phyloP scores from a whole-genome alignment of 345 rosid genomes.

The Lumnitzera littorea region DNA sequence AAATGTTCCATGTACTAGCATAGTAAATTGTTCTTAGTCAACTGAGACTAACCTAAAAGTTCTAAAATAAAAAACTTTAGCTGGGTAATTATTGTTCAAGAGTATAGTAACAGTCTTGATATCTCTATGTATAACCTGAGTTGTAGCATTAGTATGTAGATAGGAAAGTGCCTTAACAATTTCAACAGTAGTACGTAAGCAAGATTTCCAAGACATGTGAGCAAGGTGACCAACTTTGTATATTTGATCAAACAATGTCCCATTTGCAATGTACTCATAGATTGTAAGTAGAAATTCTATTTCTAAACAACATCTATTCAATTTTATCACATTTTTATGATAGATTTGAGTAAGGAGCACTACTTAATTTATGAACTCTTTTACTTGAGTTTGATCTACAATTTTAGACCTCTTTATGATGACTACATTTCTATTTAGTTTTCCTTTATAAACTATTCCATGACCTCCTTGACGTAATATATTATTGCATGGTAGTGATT shows the following conservation, averaged over 20 bases:
- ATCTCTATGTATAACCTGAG: slow-evolving; percentile 29
- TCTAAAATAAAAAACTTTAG: slow-evolving; percentile 40
- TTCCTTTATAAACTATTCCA: too few relatives aligned
- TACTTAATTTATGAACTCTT: too few relatives aligned
- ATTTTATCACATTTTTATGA: slow-evolving; percentile 33
- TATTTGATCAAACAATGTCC: slow-evolving; percentile 31
- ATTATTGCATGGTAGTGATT: slow-evolving; percentile 22
- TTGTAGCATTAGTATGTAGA: slow-evolving; percentile 20
- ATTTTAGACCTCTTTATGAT: too few relatives aligned
- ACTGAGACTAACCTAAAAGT: slow-evolving; percentile 29
- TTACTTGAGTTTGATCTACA: too few relatives aligned
- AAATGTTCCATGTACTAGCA: slow-evolving; percentile 32
- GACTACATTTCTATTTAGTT: too few relatives aligned
- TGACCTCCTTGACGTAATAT: slow-evolving; percentile 21
- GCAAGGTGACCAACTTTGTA: slow-evolving; percentile 10
- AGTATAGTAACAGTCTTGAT: slow-evolving; percentile 34
- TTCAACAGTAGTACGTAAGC: slow-evolving; percentile 22
- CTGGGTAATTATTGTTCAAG: slow-evolving; percentile 24
- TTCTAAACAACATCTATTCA: slow-evolving; percentile 41
- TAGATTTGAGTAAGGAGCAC: slow-evolving; percentile 25
- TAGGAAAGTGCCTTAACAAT: slow-evolving; percentile 22
- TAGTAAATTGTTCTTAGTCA: slow-evolving; percentile 28
- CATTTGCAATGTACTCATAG: slow-evolving; percentile 27
- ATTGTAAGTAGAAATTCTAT: slow-evolving; percentile 32
- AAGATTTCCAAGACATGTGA: slow-evolving; percentile 20